These are phyloP conservation scores for Tephrocybe rancida DNA, from an alignment of 768 basidiomycete genomes.

Conservation along the genomic window DNA sequence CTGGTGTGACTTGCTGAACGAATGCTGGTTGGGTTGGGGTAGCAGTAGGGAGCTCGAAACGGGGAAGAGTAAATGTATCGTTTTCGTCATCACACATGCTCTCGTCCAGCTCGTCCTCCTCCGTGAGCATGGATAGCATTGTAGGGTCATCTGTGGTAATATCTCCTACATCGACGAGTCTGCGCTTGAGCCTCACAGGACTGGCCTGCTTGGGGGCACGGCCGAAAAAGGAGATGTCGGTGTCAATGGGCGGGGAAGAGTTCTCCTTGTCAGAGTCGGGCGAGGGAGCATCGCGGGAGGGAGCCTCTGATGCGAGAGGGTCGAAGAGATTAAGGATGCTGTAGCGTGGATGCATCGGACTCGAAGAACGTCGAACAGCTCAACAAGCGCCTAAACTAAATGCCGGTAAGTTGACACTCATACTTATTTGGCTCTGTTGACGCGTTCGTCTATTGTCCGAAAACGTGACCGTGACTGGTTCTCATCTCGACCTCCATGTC, in stretches of 20 bases:
- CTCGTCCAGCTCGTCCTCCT: constrained; percentile 35
- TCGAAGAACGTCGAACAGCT: constrained; percentile 20
- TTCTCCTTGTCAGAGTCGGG: constrained; percentile 54
- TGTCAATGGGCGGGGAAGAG: constrained; percentile 18
- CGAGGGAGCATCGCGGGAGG: constrained; percentile 25
- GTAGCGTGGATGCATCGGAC: constrained; percentile 40
- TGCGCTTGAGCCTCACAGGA: constrained; percentile 35
- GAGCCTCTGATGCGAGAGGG: constrained; percentile 36
- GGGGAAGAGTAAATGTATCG: constrained; percentile 36
- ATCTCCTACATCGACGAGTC: constrained; percentile 54
- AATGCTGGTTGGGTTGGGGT: constrained; percentile 24
- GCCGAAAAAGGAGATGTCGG: constrained; percentile 34
- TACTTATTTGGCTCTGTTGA: constrained; percentile 49
- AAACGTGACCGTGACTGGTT: constrained; percentile 18
- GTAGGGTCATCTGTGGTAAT: constrained; percentile 41
- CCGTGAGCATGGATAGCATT: constrained; percentile 30
- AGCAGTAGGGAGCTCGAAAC: constrained; percentile 25
- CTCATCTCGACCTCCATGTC: constrained; percentile 26
- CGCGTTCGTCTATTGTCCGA: constrained; percentile 27
- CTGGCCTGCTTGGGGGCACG: constrained; percentile 25
- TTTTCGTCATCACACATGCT: constrained; percentile 37
- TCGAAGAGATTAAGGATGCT: constrained; percentile 56
- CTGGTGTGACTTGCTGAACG: constrained; percentile 13
- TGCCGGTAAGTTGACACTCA: constrained; percentile 18
- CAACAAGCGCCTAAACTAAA: neutral